Conservation (phyloP, 257 asterid species). For the Gentiana straminea region DNA sequence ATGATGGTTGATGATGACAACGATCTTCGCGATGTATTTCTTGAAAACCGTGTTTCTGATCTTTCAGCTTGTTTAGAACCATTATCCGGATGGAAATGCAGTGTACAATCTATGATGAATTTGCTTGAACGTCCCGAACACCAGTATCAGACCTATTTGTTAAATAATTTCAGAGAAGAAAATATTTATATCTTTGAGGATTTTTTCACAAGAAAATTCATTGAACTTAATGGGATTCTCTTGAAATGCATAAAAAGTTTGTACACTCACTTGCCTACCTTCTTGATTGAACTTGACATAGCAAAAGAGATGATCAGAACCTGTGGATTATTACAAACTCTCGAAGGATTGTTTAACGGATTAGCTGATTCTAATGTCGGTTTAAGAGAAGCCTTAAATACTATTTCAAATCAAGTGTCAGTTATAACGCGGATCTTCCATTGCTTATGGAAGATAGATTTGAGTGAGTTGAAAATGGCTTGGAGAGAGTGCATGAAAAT, state of each 20-base stretch:
- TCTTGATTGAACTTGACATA: slow-evolving; percentile 18
- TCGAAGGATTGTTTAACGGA: slow-evolving; percentile 5
- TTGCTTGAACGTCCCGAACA: slow-evolving; percentile 43
- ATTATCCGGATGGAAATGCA: slow-evolving; percentile 37
- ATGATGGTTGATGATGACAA: slow-evolving; percentile 49
- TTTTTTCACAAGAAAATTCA: slow-evolving; percentile 25
- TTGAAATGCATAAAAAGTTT: slow-evolving; percentile 27
- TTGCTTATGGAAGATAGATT: no score
- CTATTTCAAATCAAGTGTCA: not conserved
- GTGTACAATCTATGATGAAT: slow-evolving; percentile 23
- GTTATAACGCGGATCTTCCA: no score
- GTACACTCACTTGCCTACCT: slow-evolving; percentile 55
- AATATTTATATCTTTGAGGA: slow-evolving; percentile 41
- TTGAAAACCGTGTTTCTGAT: slow-evolving; percentile 33
- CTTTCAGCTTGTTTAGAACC: slow-evolving; percentile 27
- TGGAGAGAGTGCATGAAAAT: slow-evolving; percentile 24
- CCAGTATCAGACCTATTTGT: slow-evolving; percentile 26
- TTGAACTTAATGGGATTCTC: slow-evolving; percentile 10
- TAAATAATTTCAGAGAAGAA: slow-evolving; percentile 4
- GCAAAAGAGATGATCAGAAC: slow-evolving; percentile 26
- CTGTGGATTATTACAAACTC: slow-evolving; percentile 17
- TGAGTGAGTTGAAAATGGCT: slow-evolving; percentile 3
- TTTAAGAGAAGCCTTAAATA: no score
- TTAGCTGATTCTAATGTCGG: no score
- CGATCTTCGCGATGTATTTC: slow-evolving; percentile 47